These are phyloP conservation scores for Colletotrichum euphorbiae DNA, from an alignment of 2,329 filamentous ascomycete species.

Conservation along the genomic window DNA sequence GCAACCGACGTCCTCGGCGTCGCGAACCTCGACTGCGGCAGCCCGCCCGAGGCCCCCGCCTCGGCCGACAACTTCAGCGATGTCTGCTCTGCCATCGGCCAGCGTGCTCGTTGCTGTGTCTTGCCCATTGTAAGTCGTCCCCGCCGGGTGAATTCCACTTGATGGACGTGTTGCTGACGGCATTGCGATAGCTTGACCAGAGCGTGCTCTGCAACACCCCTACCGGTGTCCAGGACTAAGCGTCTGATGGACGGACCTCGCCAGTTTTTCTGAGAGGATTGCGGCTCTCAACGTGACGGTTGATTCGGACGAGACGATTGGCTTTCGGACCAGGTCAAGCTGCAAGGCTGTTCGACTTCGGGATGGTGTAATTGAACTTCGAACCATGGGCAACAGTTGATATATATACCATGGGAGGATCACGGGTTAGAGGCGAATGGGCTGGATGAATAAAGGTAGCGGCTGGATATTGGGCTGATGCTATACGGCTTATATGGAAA, in stretches of 20 bases:
- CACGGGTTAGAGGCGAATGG: neutral
- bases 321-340: neutral
- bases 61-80: conserved; percentile 56
- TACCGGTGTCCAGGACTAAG: conserved; percentile 46
- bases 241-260: neutral
- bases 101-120: conserved; percentile 68
- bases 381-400: conserved; percentile 11
- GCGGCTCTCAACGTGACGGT: no score
- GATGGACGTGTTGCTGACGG: conserved; percentile 4
- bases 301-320: neutral
- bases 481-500: conserved; percentile 11
- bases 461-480: conserved; percentile 9
- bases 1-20: conserved; percentile 70
- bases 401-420: neutral
- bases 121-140: conserved; percentile 55
- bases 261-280: neutral
- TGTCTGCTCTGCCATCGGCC: conserved; percentile 60
- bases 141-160: no score
- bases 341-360: neutral
- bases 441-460: neutral
- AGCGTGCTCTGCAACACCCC: conserved; percentile 51
- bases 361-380: conserved; percentile 11
- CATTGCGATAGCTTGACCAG: conserved; percentile 45
- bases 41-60: conserved; percentile 53
- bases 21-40: conserved; percentile 66